Evolutionary conservation across 2,329 filamentous ascomycete species (phyloP), one percentile per base, ranked within the genome.

Genomic region (Botrytis deweyae): DNA sequence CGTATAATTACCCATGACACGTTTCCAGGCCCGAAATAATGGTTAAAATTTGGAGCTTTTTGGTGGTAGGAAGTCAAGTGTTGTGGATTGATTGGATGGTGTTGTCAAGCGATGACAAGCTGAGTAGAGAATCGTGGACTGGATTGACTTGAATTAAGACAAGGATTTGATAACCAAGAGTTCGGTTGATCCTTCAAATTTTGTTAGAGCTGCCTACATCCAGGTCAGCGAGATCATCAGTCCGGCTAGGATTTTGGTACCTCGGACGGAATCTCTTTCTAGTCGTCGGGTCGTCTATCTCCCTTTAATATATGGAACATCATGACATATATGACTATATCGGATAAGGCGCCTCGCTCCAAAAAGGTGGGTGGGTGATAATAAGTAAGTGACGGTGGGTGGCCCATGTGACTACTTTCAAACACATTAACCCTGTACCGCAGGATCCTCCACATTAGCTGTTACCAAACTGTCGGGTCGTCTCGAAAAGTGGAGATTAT

Each of bases 401-500:
- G 65, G 49, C 46, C 65, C 65, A 68, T 68, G 65, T 68, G 65
- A 68, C 49, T 40, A 29, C 40, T 68, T 42, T 38, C n/a, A 67
- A n/a, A 67, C 44, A 40, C 14, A 40, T 36, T 8, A 55, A 25
- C 65, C 65, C 65, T 68, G 65, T 68, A 29, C 65, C 65, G 49
- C 49, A 58, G 49, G 25, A 68, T 58, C 52, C 65, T 68, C 65
- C 46, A 58, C 46, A 42, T 68, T 42, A 58, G 65, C 10, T 4
- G 36, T 68, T 55, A 55, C 65, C 65, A 58, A 40, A 29, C 65
- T 68, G 65, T 68, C 65, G 65, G 65, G 65, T 68, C 65, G 49
- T 68, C n/a, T 36, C 22, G 22, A 58, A 68, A 58, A 58, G 65
- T 68, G 65, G 49, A 68, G 49, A 55, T 40, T 33, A 20, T 44